Percentiles rank a stretch among this genome's conserved stretches.
Conservation (phyloP, 2,329 filamentous ascomycete species). For the Penicillium sp. region DNA sequence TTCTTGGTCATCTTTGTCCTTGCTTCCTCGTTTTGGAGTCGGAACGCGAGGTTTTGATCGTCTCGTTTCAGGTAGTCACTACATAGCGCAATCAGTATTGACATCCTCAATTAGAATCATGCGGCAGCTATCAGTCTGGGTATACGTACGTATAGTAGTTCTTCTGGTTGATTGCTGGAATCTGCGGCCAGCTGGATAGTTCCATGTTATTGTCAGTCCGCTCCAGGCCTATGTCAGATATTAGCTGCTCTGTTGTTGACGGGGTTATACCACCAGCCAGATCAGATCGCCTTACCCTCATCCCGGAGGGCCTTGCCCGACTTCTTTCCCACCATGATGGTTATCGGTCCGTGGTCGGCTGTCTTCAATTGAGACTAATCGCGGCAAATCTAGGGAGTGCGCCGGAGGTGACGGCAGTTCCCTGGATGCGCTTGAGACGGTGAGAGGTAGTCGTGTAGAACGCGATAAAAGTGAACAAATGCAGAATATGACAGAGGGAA, state of each 20-base stretch:
- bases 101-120: neutral
- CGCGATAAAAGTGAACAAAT: neutral
- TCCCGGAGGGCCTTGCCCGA: conserved; percentile 61
- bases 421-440: neutral
- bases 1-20: conserved; percentile 79
- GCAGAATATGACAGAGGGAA: neutral
- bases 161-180: conserved; percentile 95
- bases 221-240: conserved; percentile 67
- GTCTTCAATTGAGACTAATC: conserved; percentile 8
- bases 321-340: conserved; percentile 64
- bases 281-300: conserved; percentile 46
- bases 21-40: conserved; percentile 82
- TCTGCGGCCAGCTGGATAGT: conserved; percentile 87
- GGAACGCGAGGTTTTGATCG: conserved; percentile 87
- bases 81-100: conserved; percentile 18
- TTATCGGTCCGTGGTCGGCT: neutral
- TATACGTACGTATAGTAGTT: conserved; percentile 90
- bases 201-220: conserved; percentile 98
- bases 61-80: conserved; percentile 98
- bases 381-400: conserved; percentile 18
- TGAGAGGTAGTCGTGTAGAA: neutral
- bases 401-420: neutral
- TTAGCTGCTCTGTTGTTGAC: conserved; percentile 11
- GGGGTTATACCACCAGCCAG: neutral
- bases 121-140: neutral